A percentile compares a stretch with the other conserved stretches of the same genome.
Evolutionary conservation across 805 yeast genomes (phyloP).

Genomic region (Hyphopichia homilentoma): DNA sequence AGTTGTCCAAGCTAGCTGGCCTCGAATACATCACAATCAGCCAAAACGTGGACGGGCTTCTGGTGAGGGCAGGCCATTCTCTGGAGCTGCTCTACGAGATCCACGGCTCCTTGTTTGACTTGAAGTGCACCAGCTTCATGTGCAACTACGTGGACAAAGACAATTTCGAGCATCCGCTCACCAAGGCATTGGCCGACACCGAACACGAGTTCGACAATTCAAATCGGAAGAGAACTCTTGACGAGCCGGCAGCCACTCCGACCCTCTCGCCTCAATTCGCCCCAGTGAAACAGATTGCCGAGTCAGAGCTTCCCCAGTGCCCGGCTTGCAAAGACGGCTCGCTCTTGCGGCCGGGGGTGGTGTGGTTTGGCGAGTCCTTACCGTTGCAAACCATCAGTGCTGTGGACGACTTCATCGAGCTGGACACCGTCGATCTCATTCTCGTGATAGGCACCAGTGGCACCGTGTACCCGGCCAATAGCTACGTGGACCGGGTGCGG

Average conservation of each 20-base stretch:
- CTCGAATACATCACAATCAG: slow-evolving; percentile 61
- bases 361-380: slow-evolving; percentile 92
- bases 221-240: slow-evolving; percentile 11
- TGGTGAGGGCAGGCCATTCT: slow-evolving; percentile 62
- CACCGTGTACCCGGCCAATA: slow-evolving; percentile 87
- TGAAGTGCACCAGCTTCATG: slow-evolving; percentile 70
- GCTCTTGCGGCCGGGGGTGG: slow-evolving; percentile 80
- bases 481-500: slow-evolving; percentile 76
- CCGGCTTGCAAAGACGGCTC: slow-evolving; percentile 64
- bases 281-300: slow-evolving; percentile 47
- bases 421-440: slow-evolving; percentile 59
- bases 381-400: slow-evolving; percentile 59
- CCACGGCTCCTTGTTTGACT: slow-evolving; percentile 74
- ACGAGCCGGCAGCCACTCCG: slow-evolving; percentile 6
- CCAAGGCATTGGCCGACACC: slow-evolving; percentile 45
- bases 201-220: slow-evolving; percentile 30
- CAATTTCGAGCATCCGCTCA: slow-evolving; percentile 56
- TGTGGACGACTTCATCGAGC: slow-evolving; percentile 68
- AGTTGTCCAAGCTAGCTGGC: slow-evolving; percentile 42
- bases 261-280: slow-evolving; percentile 39
- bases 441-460: slow-evolving; percentile 85
- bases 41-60: slow-evolving; percentile 81
- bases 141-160: slow-evolving; percentile 60
- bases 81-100: slow-evolving; percentile 54
- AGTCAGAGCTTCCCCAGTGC: slow-evolving; percentile 64